Evolutionary conservation across 2,329 filamentous ascomycete genomes (phyloP).

Genomic region (Aspergillus sp.): DNA sequence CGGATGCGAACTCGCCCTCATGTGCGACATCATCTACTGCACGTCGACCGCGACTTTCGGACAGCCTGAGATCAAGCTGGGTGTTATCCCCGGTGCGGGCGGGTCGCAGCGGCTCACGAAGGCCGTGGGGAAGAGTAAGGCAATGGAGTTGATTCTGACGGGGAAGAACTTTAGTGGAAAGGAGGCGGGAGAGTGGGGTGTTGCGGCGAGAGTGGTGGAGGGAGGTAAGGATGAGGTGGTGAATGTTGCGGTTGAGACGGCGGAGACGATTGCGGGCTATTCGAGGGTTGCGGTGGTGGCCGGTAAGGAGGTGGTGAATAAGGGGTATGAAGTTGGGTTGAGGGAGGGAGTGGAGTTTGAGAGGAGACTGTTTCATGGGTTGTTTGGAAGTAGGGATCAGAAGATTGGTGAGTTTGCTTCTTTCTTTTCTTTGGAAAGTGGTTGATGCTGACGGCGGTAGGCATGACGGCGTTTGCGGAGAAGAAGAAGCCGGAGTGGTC

Average conservation of each 20-base stretch:
- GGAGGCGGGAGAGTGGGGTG: conserved; percentile 86
- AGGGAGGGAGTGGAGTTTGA: conserved; percentile 94
- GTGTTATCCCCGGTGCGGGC: conserved; percentile 87
- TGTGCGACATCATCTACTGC: conserved; percentile 95
- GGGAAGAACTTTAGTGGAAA: conserved; percentile 79
- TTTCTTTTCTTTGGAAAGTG: not conserved
- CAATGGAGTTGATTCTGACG: conserved; percentile 90
- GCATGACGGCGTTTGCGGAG: conserved; percentile 89
- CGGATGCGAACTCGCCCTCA: conserved; percentile 94
- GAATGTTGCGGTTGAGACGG: conserved; percentile 76
- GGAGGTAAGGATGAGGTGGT: conserved; percentile 76
- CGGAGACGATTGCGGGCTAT: conserved; percentile 85
- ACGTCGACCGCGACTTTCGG: conserved; percentile 85
- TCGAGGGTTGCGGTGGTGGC: conserved; percentile 85
- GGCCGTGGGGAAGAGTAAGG: conserved; percentile 78
- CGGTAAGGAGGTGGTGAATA: conserved; percentile 97
- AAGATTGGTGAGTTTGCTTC: conserved; percentile 70
- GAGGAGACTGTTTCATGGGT: conserved; percentile 83
- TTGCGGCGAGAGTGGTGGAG: conserved; percentile 80
- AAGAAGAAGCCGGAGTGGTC: conserved; percentile 94
- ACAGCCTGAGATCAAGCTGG: conserved; percentile 95
- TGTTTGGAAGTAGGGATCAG: conserved; percentile 95
- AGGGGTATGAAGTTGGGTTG: conserved; percentile 88
- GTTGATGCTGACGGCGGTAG: conserved; percentile 33
- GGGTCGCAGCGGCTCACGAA: conserved; percentile 85